Percentiles rank a stretch among this genome's conserved stretches.
These are phyloP conservation scores for Nicotiana obtusifolia DNA, from an alignment of 257 asterid genomes.

Conservation along the genomic window DNA sequence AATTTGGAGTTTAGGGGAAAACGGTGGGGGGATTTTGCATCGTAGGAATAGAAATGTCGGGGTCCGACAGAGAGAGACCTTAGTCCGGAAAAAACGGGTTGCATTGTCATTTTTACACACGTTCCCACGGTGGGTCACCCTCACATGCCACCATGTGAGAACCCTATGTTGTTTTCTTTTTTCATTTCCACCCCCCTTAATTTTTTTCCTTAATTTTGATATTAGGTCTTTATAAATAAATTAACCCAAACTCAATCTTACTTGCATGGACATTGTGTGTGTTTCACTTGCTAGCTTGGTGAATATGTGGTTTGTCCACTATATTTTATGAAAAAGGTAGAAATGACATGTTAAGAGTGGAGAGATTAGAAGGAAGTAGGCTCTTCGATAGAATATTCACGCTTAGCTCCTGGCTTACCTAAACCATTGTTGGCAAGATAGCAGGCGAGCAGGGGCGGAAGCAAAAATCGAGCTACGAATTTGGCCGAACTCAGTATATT, in stretches of 20 bases:
- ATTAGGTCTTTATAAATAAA: no score
- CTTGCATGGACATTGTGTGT: neutral
- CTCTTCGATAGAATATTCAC: no score
- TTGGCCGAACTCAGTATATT: no score
- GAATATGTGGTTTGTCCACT: no score
- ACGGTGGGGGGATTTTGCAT: neutral
- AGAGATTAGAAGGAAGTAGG: no score
- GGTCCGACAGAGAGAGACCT: slow-evolving; percentile 49
- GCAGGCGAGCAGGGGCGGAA: no score
- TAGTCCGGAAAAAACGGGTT: slow-evolving; percentile 58
- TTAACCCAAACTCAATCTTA: neutral
- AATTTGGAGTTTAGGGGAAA: neutral
- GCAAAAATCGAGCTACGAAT: no score
- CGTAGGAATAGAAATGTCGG: slow-evolving; percentile 20
- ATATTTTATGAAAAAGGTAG: no score
- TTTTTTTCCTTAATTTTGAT: neutral
- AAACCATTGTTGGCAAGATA: no score
- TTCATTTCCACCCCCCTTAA: no score
- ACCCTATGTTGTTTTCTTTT: neutral
- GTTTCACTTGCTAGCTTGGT: neutral
- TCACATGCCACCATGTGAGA: slow-evolving; percentile 75
- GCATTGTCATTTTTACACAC: slow-evolving; percentile 46
- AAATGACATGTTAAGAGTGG: no score
- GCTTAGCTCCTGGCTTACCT: no score
- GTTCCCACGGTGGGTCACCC: slow-evolving; percentile 57